Evolutionary conservation across 2,329 filamentous ascomycete genomes (phyloP), one percentile per base, ranked within the genome.

Genomic region (Mycosphaerella sp.): DNA sequence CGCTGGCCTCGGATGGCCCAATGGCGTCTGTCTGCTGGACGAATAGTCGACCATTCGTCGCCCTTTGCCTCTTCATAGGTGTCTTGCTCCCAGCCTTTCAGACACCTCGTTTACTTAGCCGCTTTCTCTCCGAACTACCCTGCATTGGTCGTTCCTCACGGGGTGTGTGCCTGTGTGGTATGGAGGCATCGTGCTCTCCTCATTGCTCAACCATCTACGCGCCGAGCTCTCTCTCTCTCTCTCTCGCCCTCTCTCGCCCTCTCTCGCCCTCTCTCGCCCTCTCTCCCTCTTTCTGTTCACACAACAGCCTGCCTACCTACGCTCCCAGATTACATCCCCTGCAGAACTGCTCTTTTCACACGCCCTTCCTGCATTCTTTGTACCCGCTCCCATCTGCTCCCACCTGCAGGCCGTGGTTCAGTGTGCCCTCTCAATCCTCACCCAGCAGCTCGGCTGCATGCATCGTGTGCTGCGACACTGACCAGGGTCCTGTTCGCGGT

Each of bases 401-500:
- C 48, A 45, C 57, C 61, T 66, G 63, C 64, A 62, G 59, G 46
- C 53, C 45, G 45, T 46, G 51, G 17, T 52, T 38, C 32, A 34
- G 45, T 38, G 45, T 38, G 45, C 32, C 31, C 45, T 47, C 44
- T 45, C 38, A 32, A 32, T 12, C 34, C 34, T 42, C 44, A 23
- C 49, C 53, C 62, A 64, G 59, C 11, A 62, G 61, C 66, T 67
- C 71, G 70, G 70, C 67, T 73, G 69, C 70, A 70, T 74, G 72
- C 72, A 72, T 70, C 59, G 56, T 50, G 55, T 56, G 36, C 54
- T 62, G 61, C 63, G 61, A 53, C 59, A 52, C 51, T 49, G 42
- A 51, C 53, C 54, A 45, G 60, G 55, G 54, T 59, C 42, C 54
- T 55, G 58, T 58, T 59, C 51, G 60, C 55, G 51, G 61, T 29